phyloP scores from a whole-genome alignment of 768 basidiomycete genomes.

The Boletus coccyginus region DNA sequence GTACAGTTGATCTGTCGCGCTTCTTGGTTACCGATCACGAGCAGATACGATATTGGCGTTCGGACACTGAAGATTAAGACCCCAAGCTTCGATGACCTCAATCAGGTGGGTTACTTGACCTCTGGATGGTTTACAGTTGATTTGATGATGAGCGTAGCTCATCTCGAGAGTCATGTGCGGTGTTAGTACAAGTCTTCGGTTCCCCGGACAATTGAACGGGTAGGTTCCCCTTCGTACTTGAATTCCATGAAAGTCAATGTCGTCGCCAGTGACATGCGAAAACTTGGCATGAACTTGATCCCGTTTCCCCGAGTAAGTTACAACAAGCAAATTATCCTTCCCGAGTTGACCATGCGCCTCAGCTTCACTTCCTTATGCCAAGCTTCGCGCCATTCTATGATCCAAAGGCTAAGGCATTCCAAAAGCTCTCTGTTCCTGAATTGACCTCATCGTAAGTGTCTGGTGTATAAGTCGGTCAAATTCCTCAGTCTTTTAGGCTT shows the following conservation, averaged over 20 bases:
- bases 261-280: constrained; percentile 67
- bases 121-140: not conserved
- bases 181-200: constrained; percentile 86
- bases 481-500: constrained; percentile 41
- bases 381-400: constrained; percentile 90
- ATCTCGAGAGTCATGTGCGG: constrained; percentile 93
- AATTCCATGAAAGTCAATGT: constrained; percentile 3
- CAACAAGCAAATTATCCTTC: not conserved
- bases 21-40: not conserved
- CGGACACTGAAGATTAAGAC: constrained; percentile 61
- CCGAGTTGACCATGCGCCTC: constrained; percentile 11
- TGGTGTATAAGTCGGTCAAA: not conserved
- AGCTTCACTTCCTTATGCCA: constrained; percentile 96
- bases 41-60: constrained; percentile 69
- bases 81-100: constrained; percentile 67
- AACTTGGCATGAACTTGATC: constrained; percentile 90
- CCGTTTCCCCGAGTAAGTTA: constrained; percentile 87
- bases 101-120: constrained; percentile 45
- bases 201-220: constrained; percentile 94
- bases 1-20: constrained; percentile 16
- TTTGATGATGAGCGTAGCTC: constrained; percentile 38
- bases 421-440: constrained; percentile 60
- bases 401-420: constrained; percentile 57
- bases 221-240: constrained; percentile 28
- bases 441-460: constrained; percentile 66